phyloP scores from a whole-genome alignment of 1,284 basidiomycete genomes.

The Heterobasidion annosum region DNA sequence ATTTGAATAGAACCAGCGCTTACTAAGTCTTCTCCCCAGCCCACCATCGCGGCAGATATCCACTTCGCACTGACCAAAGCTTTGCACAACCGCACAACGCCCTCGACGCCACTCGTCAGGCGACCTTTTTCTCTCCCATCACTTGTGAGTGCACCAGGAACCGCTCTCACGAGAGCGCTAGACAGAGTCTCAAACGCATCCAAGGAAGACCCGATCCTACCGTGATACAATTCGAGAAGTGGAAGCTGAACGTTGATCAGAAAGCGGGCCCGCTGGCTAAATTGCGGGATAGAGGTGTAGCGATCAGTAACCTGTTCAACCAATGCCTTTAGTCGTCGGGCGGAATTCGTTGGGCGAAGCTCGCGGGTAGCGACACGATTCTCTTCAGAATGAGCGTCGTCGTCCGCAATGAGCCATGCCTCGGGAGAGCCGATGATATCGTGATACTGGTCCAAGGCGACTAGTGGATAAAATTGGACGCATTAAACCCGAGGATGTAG shows the following conservation, averaged over 20 bases:
- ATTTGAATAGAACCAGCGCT: slow-evolving; percentile 17
- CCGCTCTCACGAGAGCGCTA: slow-evolving; percentile 79
- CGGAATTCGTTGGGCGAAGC: slow-evolving; percentile 67
- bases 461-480: slow-evolving; percentile 24
- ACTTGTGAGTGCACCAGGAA: slow-evolving; percentile 76
- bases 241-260: slow-evolving; percentile 82
- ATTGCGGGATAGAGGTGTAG: slow-evolving; percentile 78
- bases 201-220: slow-evolving; percentile 74
- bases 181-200: slow-evolving; percentile 92
- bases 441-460: slow-evolving; percentile 74
- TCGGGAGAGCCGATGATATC: slow-evolving; percentile 74
- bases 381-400: slow-evolving; percentile 45
- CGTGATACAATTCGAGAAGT: slow-evolving; percentile 69
- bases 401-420: slow-evolving; percentile 84
- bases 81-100: slow-evolving; percentile 74
- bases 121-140: slow-evolving; percentile 47
- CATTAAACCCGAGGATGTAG: not conserved
- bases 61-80: slow-evolving; percentile 74
- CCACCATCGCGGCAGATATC: slow-evolving; percentile 55
- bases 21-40: slow-evolving; percentile 85
- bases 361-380: slow-evolving; percentile 25
- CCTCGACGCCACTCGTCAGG: slow-evolving; percentile 72
- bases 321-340: slow-evolving; percentile 73
- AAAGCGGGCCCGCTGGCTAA: slow-evolving; percentile 75
- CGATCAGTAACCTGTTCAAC: slow-evolving; percentile 92